A percentile compares a stretch with the other conserved stretches of the same genome.
These are phyloP conservation scores for Fusarium coffeatum DNA, from an alignment of 2,329 filamentous ascomycete genomes.

Conservation along the genomic window DNA sequence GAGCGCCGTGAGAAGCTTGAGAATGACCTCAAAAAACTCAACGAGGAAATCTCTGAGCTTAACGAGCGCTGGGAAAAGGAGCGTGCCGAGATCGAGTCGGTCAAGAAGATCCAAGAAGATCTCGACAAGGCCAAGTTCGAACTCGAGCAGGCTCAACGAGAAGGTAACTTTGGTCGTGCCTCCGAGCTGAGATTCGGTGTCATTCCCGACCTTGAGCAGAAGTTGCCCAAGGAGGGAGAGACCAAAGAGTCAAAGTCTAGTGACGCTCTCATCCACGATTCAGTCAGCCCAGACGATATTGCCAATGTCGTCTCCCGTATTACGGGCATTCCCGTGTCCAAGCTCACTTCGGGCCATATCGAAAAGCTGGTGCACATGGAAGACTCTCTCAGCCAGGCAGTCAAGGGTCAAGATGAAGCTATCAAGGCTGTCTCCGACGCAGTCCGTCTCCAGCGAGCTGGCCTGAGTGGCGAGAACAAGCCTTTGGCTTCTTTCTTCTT, in stretches of 20 bases:
- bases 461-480: constrained; percentile 89
- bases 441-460: constrained; percentile 92
- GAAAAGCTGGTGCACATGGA: constrained; percentile 98
- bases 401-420: constrained; percentile 94
- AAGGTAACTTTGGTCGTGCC: constrained; percentile 90
- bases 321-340: constrained; percentile 92
- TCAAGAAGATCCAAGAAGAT: constrained; percentile 90
- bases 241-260: constrained; percentile 50
- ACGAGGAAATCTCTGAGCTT: constrained; percentile 79
- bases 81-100: constrained; percentile 82
- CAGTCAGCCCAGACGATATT: constrained; percentile 95
- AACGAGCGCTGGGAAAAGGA: constrained; percentile 92
- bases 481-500: constrained; percentile 98
- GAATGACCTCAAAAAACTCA: constrained; percentile 77
- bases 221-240: constrained; percentile 80
- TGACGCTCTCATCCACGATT: constrained; percentile 84
- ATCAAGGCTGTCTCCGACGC: constrained; percentile 91
- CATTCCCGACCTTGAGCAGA: constrained; percentile 83
- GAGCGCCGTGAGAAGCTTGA: constrained; percentile 91
- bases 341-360: constrained; percentile 91
- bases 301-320: constrained; percentile 89
- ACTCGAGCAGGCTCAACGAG: constrained; percentile 86
- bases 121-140: constrained; percentile 87
- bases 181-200: constrained; percentile 89
- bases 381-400: constrained; percentile 82